Base-by-base conservation (phyloP, 345 rosid genomes). In the Aurinia saxatilis region DNA sequence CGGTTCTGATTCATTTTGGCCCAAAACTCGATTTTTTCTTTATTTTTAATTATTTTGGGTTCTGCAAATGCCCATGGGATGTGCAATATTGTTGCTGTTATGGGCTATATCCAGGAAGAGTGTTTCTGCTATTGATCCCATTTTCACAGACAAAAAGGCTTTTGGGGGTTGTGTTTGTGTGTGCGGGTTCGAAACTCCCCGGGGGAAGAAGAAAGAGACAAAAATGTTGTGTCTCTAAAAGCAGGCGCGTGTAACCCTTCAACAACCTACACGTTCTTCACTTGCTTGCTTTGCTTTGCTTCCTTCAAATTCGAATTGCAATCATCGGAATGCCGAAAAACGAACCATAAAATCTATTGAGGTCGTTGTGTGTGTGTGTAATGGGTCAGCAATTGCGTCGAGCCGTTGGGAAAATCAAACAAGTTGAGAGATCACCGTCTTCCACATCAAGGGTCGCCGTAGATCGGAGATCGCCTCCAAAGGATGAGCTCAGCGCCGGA, bases 361-460 rank as follows among this genome's bases (percentile, higher is more conserved):
- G 15, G 8, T 13, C 13, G 44, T 39, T 2, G 2, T 39, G 13
- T 14, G 4, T 31, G 17, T 2, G 27, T 1, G 34, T 40, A 12
- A 88, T 90, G 99, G 97, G 97, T 50, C 97, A 95, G 83, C 96
- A 88, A 79, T 81, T 95, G 83, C 97, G 99, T 84, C 92, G 97
- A 86, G 97, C 96, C 27, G 67, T 81, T 77, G 96, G 95, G 17
- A 83, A 78, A 77, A 68, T 86, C 73, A 63, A 71, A 79, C 53
- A 63, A 42, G 73, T 69, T 63, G 85, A 79, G 39, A 73, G 67
- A 53, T 65, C 84, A 15, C 77, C 75, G 19, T 62, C 81, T 39
- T 25, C 79, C 10, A 71, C 68, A 48, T 60, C 81, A 25, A 78
- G 72, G 49, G 68, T 59, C 50, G 57, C 39, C 46, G 58, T 27